Percentiles rank a stretch among this genome's conserved stretches.
Conservation (phyloP, 2,329 filamentous ascomycete genomes). For the Cladosporium velox region DNA sequence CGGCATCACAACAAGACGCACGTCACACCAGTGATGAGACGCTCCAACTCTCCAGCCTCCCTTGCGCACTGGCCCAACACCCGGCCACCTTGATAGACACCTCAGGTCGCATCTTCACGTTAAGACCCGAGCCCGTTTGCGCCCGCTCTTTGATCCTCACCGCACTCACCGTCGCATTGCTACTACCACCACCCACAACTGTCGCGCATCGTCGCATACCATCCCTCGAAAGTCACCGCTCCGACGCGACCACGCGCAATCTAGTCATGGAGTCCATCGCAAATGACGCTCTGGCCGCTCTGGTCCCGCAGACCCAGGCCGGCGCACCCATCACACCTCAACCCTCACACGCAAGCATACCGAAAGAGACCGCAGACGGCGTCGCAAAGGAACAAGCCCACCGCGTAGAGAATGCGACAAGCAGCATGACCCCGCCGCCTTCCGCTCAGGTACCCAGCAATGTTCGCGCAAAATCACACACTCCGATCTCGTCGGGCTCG, state of each 20-base stretch:
- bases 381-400: slow-evolving; percentile 25
- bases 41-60: not conserved
- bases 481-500: slow-evolving; percentile 53
- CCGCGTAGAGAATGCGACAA: slow-evolving; percentile 36
- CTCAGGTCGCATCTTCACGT: not conserved
- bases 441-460: slow-evolving; percentile 56
- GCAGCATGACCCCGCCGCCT: slow-evolving; percentile 60
- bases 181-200: not conserved
- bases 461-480: slow-evolving; percentile 40
- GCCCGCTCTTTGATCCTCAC: not conserved
- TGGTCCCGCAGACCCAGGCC: slow-evolving; percentile 24
- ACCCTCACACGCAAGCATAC: slow-evolving; percentile 38
- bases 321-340: slow-evolving; percentile 31
- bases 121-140: not conserved
- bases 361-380: slow-evolving; percentile 45
- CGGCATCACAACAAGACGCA: not conserved
- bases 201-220: slow-evolving; percentile 21
- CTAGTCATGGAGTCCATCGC: slow-evolving; percentile 1
- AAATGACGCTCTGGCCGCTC: slow-evolving; percentile 12
- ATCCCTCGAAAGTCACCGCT: not conserved
- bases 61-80: not conserved
- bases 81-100: slow-evolving; percentile 3
- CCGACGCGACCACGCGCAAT: slow-evolving; percentile 11
- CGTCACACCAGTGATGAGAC: not conserved
- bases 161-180: not conserved